Conservation (phyloP, 306 rosid species). For the Datisca glomerata region DNA sequence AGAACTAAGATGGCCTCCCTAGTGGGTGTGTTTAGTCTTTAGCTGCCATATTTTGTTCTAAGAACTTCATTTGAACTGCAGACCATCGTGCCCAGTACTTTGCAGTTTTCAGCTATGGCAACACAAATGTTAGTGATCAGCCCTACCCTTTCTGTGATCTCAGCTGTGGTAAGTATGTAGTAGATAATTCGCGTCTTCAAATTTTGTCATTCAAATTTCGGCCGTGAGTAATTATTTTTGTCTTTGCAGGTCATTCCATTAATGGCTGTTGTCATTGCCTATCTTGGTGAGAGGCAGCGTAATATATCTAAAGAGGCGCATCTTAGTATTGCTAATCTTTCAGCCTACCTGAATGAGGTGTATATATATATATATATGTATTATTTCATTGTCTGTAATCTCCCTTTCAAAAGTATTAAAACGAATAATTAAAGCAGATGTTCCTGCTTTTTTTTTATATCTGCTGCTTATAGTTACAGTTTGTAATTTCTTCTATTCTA, state of each 20-base stretch:
- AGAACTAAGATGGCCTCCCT: too few relatives aligned
- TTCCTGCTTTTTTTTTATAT: too few relatives aligned
- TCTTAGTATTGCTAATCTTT: conserved; percentile 59
- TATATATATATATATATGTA: too few relatives aligned
- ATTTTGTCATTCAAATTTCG: neutral
- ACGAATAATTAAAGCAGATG: too few relatives aligned
- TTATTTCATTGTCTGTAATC: neutral
- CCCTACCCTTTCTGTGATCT: conserved; percentile 57
- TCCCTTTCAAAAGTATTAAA: too few relatives aligned
- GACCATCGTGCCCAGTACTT: conserved; percentile 70
- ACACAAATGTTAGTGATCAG: conserved; percentile 61
- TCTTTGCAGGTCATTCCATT: conserved; percentile 55
- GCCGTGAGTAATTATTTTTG: neutral
- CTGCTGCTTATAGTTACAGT: too few relatives aligned
- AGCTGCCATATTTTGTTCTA: too few relatives aligned
- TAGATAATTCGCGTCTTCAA: neutral
- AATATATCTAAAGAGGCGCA: conserved; percentile 57
- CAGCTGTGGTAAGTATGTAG: conserved; percentile 50
- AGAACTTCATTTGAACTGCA: conserved; percentile 25
- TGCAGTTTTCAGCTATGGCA: conserved; percentile 73
- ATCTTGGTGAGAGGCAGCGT: conserved; percentile 61
- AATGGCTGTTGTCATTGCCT: conserved; percentile 43
- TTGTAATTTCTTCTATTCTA: too few relatives aligned
- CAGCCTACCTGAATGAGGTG: conserved; percentile 89
- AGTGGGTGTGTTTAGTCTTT: too few relatives aligned